Base-by-base conservation (phyloP, 306 rosid genomes). In the Mimosa pudica region DNA sequence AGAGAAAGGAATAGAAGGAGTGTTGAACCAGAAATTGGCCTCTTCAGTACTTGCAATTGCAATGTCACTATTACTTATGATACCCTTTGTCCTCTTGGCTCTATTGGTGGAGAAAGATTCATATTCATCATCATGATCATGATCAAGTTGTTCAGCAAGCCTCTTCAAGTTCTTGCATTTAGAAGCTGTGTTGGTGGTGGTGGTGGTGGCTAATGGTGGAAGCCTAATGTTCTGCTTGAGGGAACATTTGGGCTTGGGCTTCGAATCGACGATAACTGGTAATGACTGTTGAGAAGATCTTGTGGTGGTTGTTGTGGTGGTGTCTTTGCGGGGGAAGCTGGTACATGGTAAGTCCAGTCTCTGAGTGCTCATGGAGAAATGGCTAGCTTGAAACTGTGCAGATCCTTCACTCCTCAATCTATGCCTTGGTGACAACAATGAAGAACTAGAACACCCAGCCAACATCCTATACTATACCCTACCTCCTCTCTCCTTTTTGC, bases 361-460 rank as follows among this genome's bases (percentile, higher is more conserved):
- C 87, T 96, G 99, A 14, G 99, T 88, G 94, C 80, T 93, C 99
- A 93, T 93, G n/a, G 98, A 87, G 62, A 93, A 89, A 89, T 92
- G 97, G 83, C 94, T 91, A 58, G 97, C 92, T 89, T 93, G 99
- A 80, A 91, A 95, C 90, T 89, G 95, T 79, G 92, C 79, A 57
- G 90, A 80, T 76, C 89, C 88, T 95, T 96, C 99, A 80, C 90
- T 96, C 87, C 97, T 96, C 89, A 96, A 88, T 90, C 97, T 93
- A 82, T 96, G 98, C 85, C 97, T 93, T 24, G 99, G 99, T 82
- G 98, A 96, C 90, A 92, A 88, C 94, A 96, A 87, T 89, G 98
- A 85, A 74, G 98, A 90, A 87, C 99, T 91, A 86, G 99, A 96
- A 80, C 98, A 96, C 94, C 99, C 98, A 78, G 99, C 99, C 99